Conservation (phyloP, 148 eudicot genomes). For the Limonium bicolor region DNA sequence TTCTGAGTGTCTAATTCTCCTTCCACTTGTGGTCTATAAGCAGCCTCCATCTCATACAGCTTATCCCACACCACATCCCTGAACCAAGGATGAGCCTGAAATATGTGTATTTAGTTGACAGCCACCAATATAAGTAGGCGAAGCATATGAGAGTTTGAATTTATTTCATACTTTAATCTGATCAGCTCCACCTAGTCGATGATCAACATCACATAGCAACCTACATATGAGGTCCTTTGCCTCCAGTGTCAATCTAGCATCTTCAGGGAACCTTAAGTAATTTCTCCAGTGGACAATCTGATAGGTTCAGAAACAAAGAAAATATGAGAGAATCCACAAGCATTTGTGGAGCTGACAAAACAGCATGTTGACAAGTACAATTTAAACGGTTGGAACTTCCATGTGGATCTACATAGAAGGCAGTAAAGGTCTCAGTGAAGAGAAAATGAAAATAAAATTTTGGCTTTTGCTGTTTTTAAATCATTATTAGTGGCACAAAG, state of each 20-base stretch:
- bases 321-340: no score
- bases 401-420: no score
- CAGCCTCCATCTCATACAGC: constrained; percentile 89
- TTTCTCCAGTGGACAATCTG: constrained; percentile 98
- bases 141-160: background rate
- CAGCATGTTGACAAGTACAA: no score
- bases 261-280: constrained; percentile 84
- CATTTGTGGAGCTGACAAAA: no score
- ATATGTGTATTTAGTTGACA: no score
- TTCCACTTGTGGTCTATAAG: constrained; percentile 80
- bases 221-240: constrained; percentile 88
- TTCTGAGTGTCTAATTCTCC: constrained; percentile 94
- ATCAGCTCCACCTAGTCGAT: constrained; percentile 78
- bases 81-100: constrained; percentile 96
- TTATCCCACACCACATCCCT: constrained; percentile 71
- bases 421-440: no score
- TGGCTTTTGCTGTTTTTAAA: no score
- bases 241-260: constrained; percentile 53
- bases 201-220: constrained; percentile 90
- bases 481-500: no score
- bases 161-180: constrained; percentile 56
- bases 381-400: no score
- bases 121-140: no score
- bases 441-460: no score
- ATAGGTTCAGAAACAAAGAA: no score